Percentiles rank a stretch among this genome's conserved stretches.
phyloP scores from a whole-genome alignment of 2,329 filamentous ascomycete genomes.

The Fusarium sp. region DNA sequence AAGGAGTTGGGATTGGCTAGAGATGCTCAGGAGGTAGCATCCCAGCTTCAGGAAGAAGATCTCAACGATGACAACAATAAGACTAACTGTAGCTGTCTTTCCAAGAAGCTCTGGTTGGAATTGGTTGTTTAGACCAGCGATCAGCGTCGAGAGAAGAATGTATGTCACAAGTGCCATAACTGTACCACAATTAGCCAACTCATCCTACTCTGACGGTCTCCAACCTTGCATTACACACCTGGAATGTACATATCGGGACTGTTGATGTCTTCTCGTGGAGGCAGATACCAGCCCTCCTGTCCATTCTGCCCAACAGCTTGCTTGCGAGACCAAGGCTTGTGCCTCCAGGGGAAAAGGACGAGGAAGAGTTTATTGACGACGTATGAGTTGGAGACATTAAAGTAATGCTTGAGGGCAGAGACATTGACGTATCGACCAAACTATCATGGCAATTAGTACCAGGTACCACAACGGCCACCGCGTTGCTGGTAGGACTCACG shows the following conservation, averaged over 20 bases:
- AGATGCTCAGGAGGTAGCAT: slow-evolving; percentile 93
- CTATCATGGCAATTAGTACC: slow-evolving; percentile 48
- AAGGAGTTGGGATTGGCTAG: slow-evolving; percentile 90
- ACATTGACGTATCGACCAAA: slow-evolving; percentile 86
- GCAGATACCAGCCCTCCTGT: slow-evolving; percentile 82
- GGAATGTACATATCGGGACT: slow-evolving; percentile 99
- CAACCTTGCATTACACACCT: slow-evolving; percentile 50
- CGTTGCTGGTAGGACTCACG: slow-evolving; percentile 63
- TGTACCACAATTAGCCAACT: slow-evolving; percentile 42
- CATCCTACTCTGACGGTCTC: too few species aligned
- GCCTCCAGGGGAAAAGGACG: slow-evolving; percentile 96
- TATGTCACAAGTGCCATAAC: slow-evolving; percentile 99
- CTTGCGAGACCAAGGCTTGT: slow-evolving; percentile 96
- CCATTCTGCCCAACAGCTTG: slow-evolving; percentile 78
- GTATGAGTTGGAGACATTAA: slow-evolving; percentile 98
- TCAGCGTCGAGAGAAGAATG: slow-evolving; percentile 89
- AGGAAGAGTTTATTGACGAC: slow-evolving; percentile 93
- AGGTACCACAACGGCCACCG: neutral
- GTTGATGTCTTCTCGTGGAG: slow-evolving; percentile 95
- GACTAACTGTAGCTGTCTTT: slow-evolving; percentile 85
- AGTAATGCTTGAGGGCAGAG: slow-evolving; percentile 95
- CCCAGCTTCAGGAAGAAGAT: slow-evolving; percentile 91
- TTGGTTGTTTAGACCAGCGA: slow-evolving; percentile 88
- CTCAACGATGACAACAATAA: slow-evolving; percentile 86
- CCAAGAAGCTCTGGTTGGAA: slow-evolving; percentile 96